Base-by-base conservation (phyloP, 2,329 filamentous ascomycete species). In the Akanthomyces dipterigenus region DNA sequence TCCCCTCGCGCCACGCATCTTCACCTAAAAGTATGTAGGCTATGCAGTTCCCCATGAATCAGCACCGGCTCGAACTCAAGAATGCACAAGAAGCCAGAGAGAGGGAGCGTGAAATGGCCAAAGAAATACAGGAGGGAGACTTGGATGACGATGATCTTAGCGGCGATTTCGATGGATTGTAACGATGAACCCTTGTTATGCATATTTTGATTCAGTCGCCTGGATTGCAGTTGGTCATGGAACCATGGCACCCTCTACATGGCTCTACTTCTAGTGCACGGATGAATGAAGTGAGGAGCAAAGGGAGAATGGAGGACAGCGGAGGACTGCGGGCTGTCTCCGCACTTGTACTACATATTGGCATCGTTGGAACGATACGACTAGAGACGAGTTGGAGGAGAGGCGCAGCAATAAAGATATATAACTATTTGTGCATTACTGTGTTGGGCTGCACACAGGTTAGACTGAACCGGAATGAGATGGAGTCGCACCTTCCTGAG, bases 41-140 rank as follows among this genome's bases (percentile, higher is more conserved):
- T 28, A 99, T 99, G 95, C 87, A 95, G 60, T 99, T 98, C 78
- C 95, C 95, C 2, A 98, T 98, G 93, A 97, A 99, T 80, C 95
- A 98, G 76, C 95, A 99, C 77, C 87, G 95, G 20, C 82, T 98
- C 61, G 95, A 99, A 77, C 83, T 99, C 61, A 98, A 97, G 84
- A 98, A 96, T 70, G 95, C 95, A 0, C 93, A 98, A 76, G 96
- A 99, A 77, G 95, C 95, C n/a, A 85, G 95, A 55, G 95, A 99
- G 75, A 85, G 95, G 22, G 95, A 99, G 80, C 85, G 95, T 20
- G 95, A 99, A 77, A 86, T 99, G 82, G 95, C 93, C 65, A 98
- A 98, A 82, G 95, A 99, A 81, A 98, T 99, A 72, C 91, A 96
- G 76, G 95, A 98, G 67, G 95, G 93, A 22, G 95, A 99, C 71